These are phyloP conservation scores for Rhynchospora breviuscula DNA, from an alignment of 176 grass and related monocot species.

Conservation along the genomic window DNA sequence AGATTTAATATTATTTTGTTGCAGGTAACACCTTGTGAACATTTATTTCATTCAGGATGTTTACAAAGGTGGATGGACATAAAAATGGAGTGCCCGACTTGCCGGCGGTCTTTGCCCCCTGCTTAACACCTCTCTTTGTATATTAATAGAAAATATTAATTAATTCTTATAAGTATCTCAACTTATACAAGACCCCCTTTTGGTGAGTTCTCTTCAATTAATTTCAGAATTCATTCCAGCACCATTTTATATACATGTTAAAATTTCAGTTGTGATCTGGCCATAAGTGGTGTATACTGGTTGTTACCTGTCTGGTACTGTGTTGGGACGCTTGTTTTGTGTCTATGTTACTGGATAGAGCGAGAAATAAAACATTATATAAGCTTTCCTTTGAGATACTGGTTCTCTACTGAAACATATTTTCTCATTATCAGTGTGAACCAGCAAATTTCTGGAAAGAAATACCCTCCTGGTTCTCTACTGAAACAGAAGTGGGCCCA, in stretches of 20 bases:
- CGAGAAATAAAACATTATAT: background rate
- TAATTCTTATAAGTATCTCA: conserved; percentile 39
- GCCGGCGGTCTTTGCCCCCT: conserved; percentile 75
- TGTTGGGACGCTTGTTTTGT: background rate
- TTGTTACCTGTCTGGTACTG: background rate
- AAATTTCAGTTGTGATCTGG: background rate
- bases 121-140: conserved; percentile 57
- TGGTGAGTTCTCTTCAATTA: background rate
- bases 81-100: conserved; percentile 99
- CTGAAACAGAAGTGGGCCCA: background rate
- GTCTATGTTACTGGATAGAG: background rate
- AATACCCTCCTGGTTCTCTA: background rate
- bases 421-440: background rate
- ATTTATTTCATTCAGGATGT: conserved; percentile 96
- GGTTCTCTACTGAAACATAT: background rate
- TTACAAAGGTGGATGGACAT: conserved; percentile 99
- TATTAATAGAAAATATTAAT: conserved; percentile 30
- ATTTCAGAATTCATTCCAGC: background rate
- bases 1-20: background rate
- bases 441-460: background rate
- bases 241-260: background rate
- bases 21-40: conserved; percentile 94
- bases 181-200: conserved; percentile 43
- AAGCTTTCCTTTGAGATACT: background rate
- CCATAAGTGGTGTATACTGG: background rate